Conservation (phyloP, 1,139 yeast species). For the Zhuliangozyma parablackwelliae region DNA sequence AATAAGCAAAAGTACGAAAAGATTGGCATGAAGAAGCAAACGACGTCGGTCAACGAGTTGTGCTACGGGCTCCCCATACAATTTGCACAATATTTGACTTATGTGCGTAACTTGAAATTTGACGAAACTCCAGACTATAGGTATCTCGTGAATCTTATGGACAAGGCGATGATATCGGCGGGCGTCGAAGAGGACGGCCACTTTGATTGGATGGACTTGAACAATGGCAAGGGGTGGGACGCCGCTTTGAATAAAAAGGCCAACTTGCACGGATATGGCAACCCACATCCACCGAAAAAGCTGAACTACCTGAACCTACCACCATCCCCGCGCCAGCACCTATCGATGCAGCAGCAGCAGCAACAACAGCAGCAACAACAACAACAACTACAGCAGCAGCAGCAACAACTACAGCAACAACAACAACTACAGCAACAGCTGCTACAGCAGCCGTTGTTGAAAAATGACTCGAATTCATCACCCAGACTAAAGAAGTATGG, state of each 20-base stretch:
- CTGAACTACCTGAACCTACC: constrained; percentile 48
- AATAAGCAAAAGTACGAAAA: constrained; percentile 95
- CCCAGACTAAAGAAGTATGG: constrained; percentile 12
- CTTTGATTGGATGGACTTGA: constrained; percentile 92
- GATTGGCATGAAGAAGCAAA: constrained; percentile 90
- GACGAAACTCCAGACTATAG: constrained; percentile 96
- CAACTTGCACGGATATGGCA: constrained; percentile 87
- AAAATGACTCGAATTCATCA: constrained; percentile 2
- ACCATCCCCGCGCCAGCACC: constrained; percentile 36
- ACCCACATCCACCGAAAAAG: constrained; percentile 52
- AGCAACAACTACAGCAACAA: constrained; percentile 13
- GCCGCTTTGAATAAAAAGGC: constrained; percentile 77
- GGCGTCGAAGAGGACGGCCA: constrained; percentile 79
- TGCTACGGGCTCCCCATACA: constrained; percentile 83
- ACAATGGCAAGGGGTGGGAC: constrained; percentile 93
- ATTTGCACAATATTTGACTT: constrained; percentile 79
- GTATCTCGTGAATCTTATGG: constrained; percentile 71
- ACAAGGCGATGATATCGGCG: constrained; percentile 64
- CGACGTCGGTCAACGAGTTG: constrained; percentile 72
- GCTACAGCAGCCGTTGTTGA: constrained; percentile 22
- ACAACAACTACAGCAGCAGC: constrained; percentile 12
- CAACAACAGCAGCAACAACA: constrained; percentile 10
- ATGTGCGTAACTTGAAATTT: constrained; percentile 79
- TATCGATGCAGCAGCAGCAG: constrained; percentile 19
- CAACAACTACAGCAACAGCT: constrained; percentile 13